A percentile compares a stretch with the other conserved stretches of the same genome.
Evolutionary conservation across 208 protist genomes (phyloP).

Genomic region (Crithidia fasciculata): DNA sequence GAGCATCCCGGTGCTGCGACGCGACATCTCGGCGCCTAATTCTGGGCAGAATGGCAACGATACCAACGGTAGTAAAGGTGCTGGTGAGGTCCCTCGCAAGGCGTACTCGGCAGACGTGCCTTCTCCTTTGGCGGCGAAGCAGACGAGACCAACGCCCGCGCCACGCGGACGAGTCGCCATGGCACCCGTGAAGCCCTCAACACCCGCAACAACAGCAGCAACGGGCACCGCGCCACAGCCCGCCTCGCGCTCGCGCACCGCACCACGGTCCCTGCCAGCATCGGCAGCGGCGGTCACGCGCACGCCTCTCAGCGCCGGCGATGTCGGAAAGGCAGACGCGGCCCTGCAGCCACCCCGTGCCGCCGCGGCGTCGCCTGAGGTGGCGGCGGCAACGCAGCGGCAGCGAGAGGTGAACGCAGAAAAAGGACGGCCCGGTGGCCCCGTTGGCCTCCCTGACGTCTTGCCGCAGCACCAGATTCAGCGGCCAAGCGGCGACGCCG

Average conservation of each 20-base stretch:
- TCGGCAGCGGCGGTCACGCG: background rate
- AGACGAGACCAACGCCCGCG: background rate
- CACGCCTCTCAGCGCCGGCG: background rate
- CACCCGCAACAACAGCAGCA: background rate
- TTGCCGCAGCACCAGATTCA: background rate
- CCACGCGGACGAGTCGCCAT: background rate
- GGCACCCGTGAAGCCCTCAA: background rate
- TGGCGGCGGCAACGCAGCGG: background rate
- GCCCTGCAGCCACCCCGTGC: background rate
- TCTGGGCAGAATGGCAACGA: background rate
- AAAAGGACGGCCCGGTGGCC: too few relatives aligned
- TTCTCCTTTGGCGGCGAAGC: background rate
- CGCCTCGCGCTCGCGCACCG: slow-evolving; percentile 10
- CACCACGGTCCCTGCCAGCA: background rate
- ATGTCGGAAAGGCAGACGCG: too few relatives aligned
- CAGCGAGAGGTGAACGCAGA: background rate
- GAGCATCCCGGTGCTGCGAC: background rate
- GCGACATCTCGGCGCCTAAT: slow-evolving; percentile 2
- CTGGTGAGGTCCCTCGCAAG: background rate
- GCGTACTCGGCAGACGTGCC: background rate
- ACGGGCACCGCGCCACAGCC: background rate
- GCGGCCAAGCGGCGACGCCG: background rate
- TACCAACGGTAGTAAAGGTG: background rate
- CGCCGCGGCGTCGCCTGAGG: background rate
- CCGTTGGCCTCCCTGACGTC: background rate